These are phyloP conservation scores for Myotisia sp. DNA, from an alignment of 2,329 filamentous ascomycete genomes.

Conservation along the genomic window DNA sequence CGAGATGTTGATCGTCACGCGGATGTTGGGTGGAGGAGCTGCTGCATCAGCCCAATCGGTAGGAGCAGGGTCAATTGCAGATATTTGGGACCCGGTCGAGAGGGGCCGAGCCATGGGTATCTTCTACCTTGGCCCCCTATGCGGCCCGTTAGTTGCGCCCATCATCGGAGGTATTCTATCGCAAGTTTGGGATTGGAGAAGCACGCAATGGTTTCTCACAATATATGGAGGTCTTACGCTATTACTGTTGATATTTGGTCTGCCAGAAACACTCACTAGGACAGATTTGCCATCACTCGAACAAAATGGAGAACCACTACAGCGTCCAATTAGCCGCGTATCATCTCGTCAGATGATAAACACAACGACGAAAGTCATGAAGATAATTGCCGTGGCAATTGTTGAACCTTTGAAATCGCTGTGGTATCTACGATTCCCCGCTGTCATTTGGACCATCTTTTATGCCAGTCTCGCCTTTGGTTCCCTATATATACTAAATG, in stretches of 20 bases:
- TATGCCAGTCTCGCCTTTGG: conserved; percentile 64
- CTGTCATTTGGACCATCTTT: conserved; percentile 58
- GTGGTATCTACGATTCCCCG: conserved; percentile 56
- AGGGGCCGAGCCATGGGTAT: conserved; percentile 67
- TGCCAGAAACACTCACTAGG: conserved; percentile 31
- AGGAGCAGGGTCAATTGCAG: conserved; percentile 68
- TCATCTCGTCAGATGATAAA: conserved; percentile 50
- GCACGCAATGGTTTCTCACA: conserved; percentile 62
- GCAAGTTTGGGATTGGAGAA: conserved; percentile 56
- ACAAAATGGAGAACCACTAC: conserved; percentile 4
- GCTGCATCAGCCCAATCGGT: conserved; percentile 71
- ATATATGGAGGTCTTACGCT: conserved; percentile 47
- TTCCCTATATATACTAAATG: conserved; percentile 61
- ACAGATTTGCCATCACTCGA: conserved; percentile 20
- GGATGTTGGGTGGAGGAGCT: conserved; percentile 59
- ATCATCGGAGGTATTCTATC: conserved; percentile 63
- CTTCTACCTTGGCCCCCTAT: conserved; percentile 66
- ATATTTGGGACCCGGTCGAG: conserved; percentile 61
- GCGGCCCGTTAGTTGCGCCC: conserved; percentile 60
- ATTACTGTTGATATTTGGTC: conserved; percentile 28
- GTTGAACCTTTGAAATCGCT: conserved; percentile 61
- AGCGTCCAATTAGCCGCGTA: conserved; percentile 34
- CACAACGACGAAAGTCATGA: conserved; percentile 40
- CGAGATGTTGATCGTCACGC: conserved; percentile 62
- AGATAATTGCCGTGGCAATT: conserved; percentile 45